phyloP scores from a whole-genome alignment of 352 stramenopile genomes.

The Thalassiosira ordinaria region DNA sequence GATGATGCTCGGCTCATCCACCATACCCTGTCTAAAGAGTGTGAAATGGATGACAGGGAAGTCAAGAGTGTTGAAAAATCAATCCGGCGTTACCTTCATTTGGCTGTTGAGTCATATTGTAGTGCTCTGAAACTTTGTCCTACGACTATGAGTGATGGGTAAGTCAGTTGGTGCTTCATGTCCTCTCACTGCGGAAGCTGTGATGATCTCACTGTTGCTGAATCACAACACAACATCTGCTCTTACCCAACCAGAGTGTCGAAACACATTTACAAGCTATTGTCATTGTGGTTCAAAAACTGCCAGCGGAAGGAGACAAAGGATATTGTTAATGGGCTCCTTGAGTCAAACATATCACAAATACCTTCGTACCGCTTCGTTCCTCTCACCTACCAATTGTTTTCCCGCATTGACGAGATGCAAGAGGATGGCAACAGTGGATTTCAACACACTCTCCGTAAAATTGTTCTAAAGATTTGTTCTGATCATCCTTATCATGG shows the following conservation, averaged over 20 bases:
- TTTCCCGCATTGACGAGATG: conserved; percentile 90
- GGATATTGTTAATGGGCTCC: conserved; percentile 86
- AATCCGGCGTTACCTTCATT: conserved; percentile 89
- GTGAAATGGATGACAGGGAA: conserved; percentile 90
- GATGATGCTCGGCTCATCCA: conserved; percentile 30
- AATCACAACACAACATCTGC: too few species aligned
- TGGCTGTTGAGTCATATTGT: conserved; percentile 90
- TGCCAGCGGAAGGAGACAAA: conserved; percentile 86
- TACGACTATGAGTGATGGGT: conserved; percentile 80
- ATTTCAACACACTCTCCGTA: conserved; percentile 90
- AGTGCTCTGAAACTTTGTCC: conserved; percentile 66
- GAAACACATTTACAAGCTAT: conserved; percentile 90
- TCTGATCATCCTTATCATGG: conserved; percentile 96
- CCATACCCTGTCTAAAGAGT: conserved; percentile 85
- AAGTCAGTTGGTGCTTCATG: neutral
- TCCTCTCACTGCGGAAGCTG: too few species aligned
- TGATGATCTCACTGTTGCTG: too few species aligned
- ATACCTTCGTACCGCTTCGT: conserved; percentile 97
- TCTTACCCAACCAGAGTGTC: conserved; percentile 71
- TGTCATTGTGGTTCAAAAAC: conserved; percentile 95
- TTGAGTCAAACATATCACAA: conserved; percentile 67
- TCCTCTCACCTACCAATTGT: conserved; percentile 97
- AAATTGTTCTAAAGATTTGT: conserved; percentile 92
- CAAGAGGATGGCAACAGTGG: conserved; percentile 32
- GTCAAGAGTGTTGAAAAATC: conserved; percentile 88